Base-by-base conservation (phyloP, 208 protist genomes). In the Acanthamoeba triangularis region DNA sequence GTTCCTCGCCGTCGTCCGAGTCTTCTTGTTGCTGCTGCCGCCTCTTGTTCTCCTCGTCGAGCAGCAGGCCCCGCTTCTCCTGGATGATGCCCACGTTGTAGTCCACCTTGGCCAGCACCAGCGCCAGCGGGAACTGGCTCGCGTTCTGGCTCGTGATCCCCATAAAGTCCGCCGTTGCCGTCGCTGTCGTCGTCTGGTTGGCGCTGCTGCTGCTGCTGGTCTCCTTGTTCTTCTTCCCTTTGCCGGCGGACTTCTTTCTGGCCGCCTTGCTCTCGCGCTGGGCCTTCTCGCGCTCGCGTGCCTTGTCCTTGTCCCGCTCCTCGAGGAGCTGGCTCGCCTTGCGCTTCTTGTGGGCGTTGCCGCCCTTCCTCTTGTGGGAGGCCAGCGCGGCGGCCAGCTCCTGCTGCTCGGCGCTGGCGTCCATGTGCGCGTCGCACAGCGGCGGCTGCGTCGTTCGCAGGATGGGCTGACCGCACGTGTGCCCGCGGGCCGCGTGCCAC, bases 21-120 rank as follows among this genome's bases (percentile, higher is more conserved):
- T 49, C 44, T 49, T 49, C 44, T 49, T 49, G 44, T 28, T 65
- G 25, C 4, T 65, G 23, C 7, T 65, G 59, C 59, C 59, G 59
- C 59, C 59, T 65, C 59, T 44, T 56, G 30, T 88, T 88, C 49
- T 88, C 80, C 23, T 88, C 80, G 16, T 88, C 80, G 49, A 88
- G 80, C 6, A 88, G 80, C 33, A 44, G 4, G 6, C 52, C 52
- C 3, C 80, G 80, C 52, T 88, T 88, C 80, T 88, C 30, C 35
- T 88, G 80, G 80, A 88, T 88, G 52, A 88, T 44, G 30, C 52
- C 80, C 41, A 88, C 80, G 52, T 88, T 88, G 80, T 88, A 44
- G 35, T 65, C 49, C 25, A 88, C 80, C 80, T 63, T 88, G 52
- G 49, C 49, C 80, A 88, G 25, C 6, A 88, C 35, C 49, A n/a